These are phyloP conservation scores for Angomonas deanei DNA, from an alignment of 208 protist species.

Conservation along the genomic window DNA sequence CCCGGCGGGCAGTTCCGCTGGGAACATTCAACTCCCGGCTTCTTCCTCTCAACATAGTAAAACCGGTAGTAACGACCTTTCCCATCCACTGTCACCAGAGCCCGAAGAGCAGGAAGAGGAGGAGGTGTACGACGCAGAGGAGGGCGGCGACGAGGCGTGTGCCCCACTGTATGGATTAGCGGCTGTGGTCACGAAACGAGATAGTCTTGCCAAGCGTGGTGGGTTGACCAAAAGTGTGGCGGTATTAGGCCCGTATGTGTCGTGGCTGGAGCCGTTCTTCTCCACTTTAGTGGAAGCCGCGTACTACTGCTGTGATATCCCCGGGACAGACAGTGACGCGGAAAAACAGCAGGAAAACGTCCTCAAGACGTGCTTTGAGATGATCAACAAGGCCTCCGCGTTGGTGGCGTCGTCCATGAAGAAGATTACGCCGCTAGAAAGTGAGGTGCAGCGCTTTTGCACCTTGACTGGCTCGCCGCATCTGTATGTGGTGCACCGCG, in stretches of 20 bases:
- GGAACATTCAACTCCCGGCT: neutral
- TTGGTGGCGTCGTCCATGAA: slow-evolving; percentile 17
- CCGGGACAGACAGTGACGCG: slow-evolving; percentile 39
- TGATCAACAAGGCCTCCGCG: slow-evolving; percentile 29
- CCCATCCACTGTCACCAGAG: neutral
- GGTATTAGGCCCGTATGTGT: slow-evolving; percentile 51
- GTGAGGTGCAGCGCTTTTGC: slow-evolving; percentile 30
- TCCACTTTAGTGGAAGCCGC: slow-evolving; percentile 57
- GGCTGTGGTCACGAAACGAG: slow-evolving; percentile 63
- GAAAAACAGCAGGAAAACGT: slow-evolving; percentile 40
- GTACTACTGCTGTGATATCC: slow-evolving; percentile 62
- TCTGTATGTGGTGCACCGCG: slow-evolving; percentile 32
- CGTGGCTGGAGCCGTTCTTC: slow-evolving; percentile 73
- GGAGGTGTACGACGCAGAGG: neutral
- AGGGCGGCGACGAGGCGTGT: neutral
- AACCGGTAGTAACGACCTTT: neutral
- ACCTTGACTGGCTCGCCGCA: slow-evolving; percentile 24
- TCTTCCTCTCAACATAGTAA: neutral
- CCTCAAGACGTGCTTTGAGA: slow-evolving; percentile 50
- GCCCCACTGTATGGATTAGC: slow-evolving; percentile 51
- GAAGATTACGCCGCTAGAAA: slow-evolving; percentile 22
- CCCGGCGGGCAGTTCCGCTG: neutral
- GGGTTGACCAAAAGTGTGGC: slow-evolving; percentile 81
- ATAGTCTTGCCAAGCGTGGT: slow-evolving; percentile 51
- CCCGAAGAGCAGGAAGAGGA: slow-evolving; percentile 1